These are phyloP conservation scores for Melastoma malabathricum DNA, from an alignment of 345 rosid genomes.

Conservation along the genomic window DNA sequence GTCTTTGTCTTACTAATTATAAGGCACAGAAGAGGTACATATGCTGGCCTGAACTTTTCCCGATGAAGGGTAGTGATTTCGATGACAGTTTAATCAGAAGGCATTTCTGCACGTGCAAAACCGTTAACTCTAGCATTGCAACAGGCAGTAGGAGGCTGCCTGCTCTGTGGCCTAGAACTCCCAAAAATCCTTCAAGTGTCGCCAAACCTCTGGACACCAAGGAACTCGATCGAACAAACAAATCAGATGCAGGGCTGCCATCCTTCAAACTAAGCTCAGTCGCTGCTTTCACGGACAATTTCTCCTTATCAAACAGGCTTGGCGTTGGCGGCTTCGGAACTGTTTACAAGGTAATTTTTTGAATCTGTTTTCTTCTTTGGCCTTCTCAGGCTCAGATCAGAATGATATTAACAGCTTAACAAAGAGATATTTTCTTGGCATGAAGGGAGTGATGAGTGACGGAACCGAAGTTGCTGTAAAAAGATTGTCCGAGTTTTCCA, in stretches of 20 bases:
- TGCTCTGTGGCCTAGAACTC: background rate
- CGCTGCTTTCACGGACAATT: slow-evolving; percentile 3
- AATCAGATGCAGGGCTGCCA: slow-evolving; percentile 4
- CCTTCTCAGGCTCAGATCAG: background rate
- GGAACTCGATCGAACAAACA: background rate
- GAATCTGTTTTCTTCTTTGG: background rate
- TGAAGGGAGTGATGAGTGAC: slow-evolving; percentile 4
- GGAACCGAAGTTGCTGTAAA: slow-evolving; percentile 14
- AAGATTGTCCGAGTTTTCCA: slow-evolving; percentile 6
- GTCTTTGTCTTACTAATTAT: no score
- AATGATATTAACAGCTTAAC: background rate
- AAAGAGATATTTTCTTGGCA: background rate
- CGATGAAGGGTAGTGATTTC: no score
- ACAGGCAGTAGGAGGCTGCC: no score
- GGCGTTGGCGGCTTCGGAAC: slow-evolving; percentile 11
- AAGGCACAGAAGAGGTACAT: no score
- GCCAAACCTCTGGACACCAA: background rate
- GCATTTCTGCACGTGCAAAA: no score
- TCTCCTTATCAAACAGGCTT: slow-evolving; percentile 3
- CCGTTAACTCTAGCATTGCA: no score
- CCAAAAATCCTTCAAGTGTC: background rate
- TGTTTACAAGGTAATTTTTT: slow-evolving; percentile 4
- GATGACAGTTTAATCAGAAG: no score
- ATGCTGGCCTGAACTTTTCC: no score
- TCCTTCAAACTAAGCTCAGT: background rate